phyloP scores from a whole-genome alignment of 2,329 filamentous ascomycete genomes.

The Albifimbria verrucaria region DNA sequence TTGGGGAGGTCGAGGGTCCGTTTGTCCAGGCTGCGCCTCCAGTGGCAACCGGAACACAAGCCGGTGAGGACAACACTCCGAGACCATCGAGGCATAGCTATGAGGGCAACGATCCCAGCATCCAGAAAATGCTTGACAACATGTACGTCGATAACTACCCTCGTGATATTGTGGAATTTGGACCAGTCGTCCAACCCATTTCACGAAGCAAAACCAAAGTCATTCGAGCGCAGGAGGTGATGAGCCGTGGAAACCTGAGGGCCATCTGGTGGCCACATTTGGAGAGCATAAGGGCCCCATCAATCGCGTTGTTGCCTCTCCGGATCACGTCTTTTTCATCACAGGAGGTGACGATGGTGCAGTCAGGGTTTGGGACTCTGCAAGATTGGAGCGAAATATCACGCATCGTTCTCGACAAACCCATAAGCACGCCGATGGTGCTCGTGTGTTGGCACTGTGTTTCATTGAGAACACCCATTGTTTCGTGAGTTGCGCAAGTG shows the following conservation, averaged over 20 bases:
- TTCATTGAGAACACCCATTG: conserved; percentile 94
- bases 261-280: conserved; percentile 81
- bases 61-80: conserved; percentile 29
- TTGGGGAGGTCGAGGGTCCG: conserved; percentile 58
- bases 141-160: conserved; percentile 76
- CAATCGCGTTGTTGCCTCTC: conserved; percentile 76
- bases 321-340: conserved; percentile 92
- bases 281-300: conserved; percentile 82
- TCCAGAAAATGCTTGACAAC: conserved; percentile 72
- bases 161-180: conserved; percentile 66
- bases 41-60: conserved; percentile 16
- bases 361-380: conserved; percentile 91
- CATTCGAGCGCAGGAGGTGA: conserved; percentile 43
- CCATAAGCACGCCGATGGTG: conserved; percentile 68
- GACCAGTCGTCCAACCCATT: conserved; percentile 72
- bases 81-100: conserved; percentile 73
- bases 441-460: conserved; percentile 75
- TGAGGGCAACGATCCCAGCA: conserved; percentile 69
- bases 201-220: conserved; percentile 52
- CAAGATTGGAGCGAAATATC: conserved; percentile 85
- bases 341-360: conserved; percentile 89
- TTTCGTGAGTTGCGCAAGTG: conserved; percentile 85
- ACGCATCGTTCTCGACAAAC: conserved; percentile 84
- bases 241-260: conserved; percentile 73
- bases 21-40: conserved; percentile 35